A percentile compares a stretch with the other conserved stretches of the same genome.
Evolutionary conservation across 1,139 yeast genomes (phyloP).

Genomic region (Taphrina sp.): DNA sequence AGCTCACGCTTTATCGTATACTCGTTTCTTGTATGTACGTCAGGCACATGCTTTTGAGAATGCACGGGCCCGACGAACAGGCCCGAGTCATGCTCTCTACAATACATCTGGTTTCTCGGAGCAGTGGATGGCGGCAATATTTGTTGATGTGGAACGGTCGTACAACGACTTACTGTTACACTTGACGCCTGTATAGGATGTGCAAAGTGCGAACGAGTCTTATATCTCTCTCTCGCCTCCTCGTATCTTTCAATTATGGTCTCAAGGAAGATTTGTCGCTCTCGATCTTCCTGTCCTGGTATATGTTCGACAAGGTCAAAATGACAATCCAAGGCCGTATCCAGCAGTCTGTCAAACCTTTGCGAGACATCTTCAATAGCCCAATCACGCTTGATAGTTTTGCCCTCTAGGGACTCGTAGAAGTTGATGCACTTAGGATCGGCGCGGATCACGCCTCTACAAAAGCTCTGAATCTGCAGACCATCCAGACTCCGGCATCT

Average conservation of each 20-base stretch:
- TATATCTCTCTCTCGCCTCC: neutral
- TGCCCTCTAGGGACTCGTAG: neutral
- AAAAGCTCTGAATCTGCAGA: constrained; percentile 72
- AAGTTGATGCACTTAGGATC: constrained; percentile 19
- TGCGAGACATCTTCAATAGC: neutral
- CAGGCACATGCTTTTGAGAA: too few relatives aligned
- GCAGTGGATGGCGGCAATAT: too few relatives aligned
- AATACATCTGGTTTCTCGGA: too few relatives aligned
- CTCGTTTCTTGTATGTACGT: too few relatives aligned
- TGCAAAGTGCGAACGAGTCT: too few relatives aligned
- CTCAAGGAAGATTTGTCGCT: constrained; percentile 14
- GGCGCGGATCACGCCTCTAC: constrained; percentile 23
- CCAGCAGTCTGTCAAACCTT: neutral
- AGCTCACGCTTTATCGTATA: too few relatives aligned
- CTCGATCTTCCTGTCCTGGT: constrained; percentile 6
- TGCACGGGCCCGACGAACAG: too few relatives aligned
- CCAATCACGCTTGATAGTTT: neutral
- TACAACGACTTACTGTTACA: too few relatives aligned
- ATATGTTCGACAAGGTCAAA: constrained; percentile 4
- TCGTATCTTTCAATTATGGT: constrained; percentile 4
- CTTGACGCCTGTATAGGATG: too few relatives aligned
- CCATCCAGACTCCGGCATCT: constrained; percentile 76
- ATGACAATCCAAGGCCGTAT: constrained; percentile 1
- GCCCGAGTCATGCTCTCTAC: too few relatives aligned
- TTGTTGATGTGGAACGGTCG: too few relatives aligned